Evolutionary conservation across 768 basidiomycete species (phyloP), one percentile per base, ranked within the genome.

Genomic region (Mycena crocata): DNA sequence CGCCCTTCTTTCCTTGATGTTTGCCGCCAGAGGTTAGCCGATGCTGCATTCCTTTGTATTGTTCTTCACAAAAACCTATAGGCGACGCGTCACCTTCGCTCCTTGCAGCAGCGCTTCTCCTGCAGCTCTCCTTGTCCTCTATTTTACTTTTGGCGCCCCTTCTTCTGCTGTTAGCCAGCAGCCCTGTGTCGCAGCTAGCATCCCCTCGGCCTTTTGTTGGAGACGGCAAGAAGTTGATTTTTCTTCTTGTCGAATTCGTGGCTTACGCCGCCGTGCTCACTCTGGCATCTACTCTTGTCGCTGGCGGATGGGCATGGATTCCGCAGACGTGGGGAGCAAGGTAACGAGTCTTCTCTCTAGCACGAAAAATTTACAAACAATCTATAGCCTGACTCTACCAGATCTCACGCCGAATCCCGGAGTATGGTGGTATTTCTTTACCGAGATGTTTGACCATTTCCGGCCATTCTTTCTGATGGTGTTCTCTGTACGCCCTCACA

Each of bases 371-470:
- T 54, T 48, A 6, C 50, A n/a, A 52, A 37, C 48, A n/a, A 42
- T 50, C 56, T 69, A 17, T 70, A 98, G 96, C 49, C 73, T 98
- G 26, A 87, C 86, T 23, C 87, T 98, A 12, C 92, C 93, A 2
- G 96, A 98, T 75, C 79, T 99, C 67, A 96, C 95, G 12, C 97
- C 98, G 0, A 99, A 96, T 71, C 89, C 93, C 5, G 97, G 98
- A 2, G 80, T 98, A 31, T 95, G 95, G 93, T 99, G 97, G 97
- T 99, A 99, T 78, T 99, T 99, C 82, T 98, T 99, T 81, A 98
- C 95, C 14, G 97, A 99, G 77, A 98, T 98, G 93, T 99, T 99
- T 69, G 97, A 98, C 75, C 93, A 99, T 75, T 99, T 98, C 83
- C 84, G 98, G 32, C 89, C 91, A 5, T 98, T 98, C 81, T 99